Evolutionary conservation across 108 stramenopile genomes (phyloP).

Genomic region (Cyclostephanos invisitatus): DNA sequence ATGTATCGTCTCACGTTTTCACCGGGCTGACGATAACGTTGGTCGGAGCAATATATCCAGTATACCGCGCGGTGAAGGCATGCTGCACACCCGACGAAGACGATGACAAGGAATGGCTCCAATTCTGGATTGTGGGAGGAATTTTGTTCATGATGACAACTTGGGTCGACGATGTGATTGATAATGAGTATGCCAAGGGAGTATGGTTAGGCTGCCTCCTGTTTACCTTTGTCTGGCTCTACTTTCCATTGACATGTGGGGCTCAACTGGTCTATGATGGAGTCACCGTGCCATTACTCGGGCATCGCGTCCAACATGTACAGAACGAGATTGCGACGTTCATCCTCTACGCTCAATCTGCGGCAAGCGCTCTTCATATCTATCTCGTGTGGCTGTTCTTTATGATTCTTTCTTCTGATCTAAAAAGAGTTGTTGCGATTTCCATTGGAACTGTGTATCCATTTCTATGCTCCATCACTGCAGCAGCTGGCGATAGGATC

Average conservation of each 20-base stretch:
- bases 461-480: neutral
- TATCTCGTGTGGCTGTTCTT: constrained; percentile 5
- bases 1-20: constrained; percentile 23
- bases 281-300: constrained; percentile 51
- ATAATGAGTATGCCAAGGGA: constrained; percentile 9
- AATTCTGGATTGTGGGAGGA: constrained; percentile 39
- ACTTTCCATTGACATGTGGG: constrained; percentile 55
- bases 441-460: neutral
- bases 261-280: constrained; percentile 39
- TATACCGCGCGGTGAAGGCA: constrained; percentile 40
- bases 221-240: constrained; percentile 53
- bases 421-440: constrained; percentile 8
- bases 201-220: constrained; percentile 28
- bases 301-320: constrained; percentile 36
- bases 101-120: constrained; percentile 49
- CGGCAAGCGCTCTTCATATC: constrained; percentile 9
- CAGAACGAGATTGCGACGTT: constrained; percentile 17
- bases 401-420: neutral
- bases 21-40: constrained; percentile 32
- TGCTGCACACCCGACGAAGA: constrained; percentile 39
- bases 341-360: constrained; percentile 6
- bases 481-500: constrained; percentile 36
- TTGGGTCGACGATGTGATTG: constrained; percentile 42
- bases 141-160: constrained; percentile 42
- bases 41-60: constrained; percentile 33